Evolutionary conservation across 1,139 yeast species (phyloP), one percentile per base, ranked within the genome.

Genomic region (Debaryomyces sp.): DNA sequence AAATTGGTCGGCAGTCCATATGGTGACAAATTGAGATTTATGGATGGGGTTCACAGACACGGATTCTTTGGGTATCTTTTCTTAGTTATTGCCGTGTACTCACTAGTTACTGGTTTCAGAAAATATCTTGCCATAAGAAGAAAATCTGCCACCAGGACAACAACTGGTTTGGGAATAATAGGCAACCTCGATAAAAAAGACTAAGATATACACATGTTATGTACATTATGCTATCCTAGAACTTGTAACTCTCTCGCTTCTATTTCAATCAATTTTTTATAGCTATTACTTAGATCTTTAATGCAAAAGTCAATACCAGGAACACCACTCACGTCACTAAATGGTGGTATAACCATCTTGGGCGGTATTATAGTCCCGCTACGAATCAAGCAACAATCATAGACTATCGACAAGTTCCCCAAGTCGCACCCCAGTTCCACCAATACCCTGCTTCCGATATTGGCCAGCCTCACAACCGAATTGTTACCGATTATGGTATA

Each of bases 371-470:
- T 66, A 0, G 85, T 69, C 17, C 75, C 75, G 32, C 71, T 69
- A 15, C 75, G 74, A 2, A 87, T 69, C 9, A 81, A 60, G 35
- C 84, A 85, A 55, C 89, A 82, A 56, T 86, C 91, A 54, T 83
- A 81, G 29, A 87, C 67, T n/a, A 83, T 74, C 5, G 79, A 69
- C 46, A 75, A 67, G 50, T 73, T 70, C 8, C 80, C 71, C 22
- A 80, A 53, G 0, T 50, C 44, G 50, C 81, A 77, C 35, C 68
- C 54, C 0, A 58, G 54, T 24, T 79, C 91, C 5, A 87, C 68
- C 8, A 70, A 54, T 27, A 87, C 87, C 46, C 87, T 63, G 51
- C 71, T 75, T 0, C 92, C 94, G 12, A 87, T 75, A 41, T 67
- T 71, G 2, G 79, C 80, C 64, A 77, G 75, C 18, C 71, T 64